Evolutionary conservation across 2,329 filamentous ascomycete genomes (phyloP), one percentile per base, ranked within the genome.

Genomic region (Diplodia sapinea): DNA sequence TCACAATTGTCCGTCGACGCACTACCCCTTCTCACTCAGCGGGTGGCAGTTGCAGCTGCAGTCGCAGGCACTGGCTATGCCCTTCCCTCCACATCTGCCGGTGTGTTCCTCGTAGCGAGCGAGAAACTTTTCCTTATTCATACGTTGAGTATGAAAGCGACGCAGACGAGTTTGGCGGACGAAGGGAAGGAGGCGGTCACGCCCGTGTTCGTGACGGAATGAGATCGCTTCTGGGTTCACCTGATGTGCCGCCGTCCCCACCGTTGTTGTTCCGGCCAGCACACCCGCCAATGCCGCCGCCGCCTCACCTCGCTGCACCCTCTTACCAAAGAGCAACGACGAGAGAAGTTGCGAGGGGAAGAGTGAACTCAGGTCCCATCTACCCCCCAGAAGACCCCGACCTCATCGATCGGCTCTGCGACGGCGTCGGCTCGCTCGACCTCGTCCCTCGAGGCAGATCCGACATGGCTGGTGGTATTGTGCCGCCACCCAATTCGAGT

Each of bases 361-460:
- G 26, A 20, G 17, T 4, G 40, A 6, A 12, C n/a, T 23, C 57
- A 9, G 36, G 57, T 17, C 57, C 26, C 2, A 9, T 26, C 12
- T 50, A 43, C 57, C 31, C 11, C 13, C 26, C 26, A 11, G 40
- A 62, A 11, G 26, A 2, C 1, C 40, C 57, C 4, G 57, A 62
- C n/a, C 38, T 62, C 4, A 49, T 62, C 40, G 57, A 62, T 29
- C 23, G 15, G 13, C 57, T 62, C 23, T 62, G 57, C 17, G 40
- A 4, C 5, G 43, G 40, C 4, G 57, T 62, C 13, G 26, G 50
- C 11, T 26, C 20, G 23, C 23, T 62, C 11, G 40, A 5, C 26
- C 38, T 62, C 23, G 11, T 6, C n/a, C 13, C 13, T 3, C 38
- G 57, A 13, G n/a, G 23, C 12, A 20, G 56, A n/a, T 6, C 36